Evolutionary conservation across 2,329 filamentous ascomycete species (phyloP).

Genomic region (Fusarium nurragi): DNA sequence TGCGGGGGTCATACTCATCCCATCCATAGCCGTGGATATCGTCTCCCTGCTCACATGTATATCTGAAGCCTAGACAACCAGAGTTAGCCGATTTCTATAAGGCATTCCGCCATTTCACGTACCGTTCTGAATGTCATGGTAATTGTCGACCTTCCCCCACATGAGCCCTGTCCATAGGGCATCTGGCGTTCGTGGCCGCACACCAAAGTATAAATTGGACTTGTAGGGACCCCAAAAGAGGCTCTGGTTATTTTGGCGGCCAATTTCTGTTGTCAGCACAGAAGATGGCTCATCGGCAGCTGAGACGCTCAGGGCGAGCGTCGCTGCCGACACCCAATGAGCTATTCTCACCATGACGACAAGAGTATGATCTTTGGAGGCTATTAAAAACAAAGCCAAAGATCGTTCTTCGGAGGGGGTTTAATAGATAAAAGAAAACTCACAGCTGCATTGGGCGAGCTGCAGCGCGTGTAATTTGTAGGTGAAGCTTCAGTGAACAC

Average conservation of each 20-base stretch:
- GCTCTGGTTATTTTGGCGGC: constrained; percentile 76
- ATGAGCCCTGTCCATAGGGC: constrained; percentile 84
- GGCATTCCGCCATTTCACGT: constrained; percentile 36
- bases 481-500: constrained; percentile 39
- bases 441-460: constrained; percentile 17
- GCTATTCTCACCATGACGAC: constrained; percentile 47
- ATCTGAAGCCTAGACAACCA: constrained; percentile 73
- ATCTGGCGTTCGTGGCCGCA: constrained; percentile 82
- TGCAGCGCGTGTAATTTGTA: not conserved
- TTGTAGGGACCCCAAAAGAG: constrained; percentile 96
- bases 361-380: not conserved
- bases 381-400: not conserved
- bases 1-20: constrained; percentile 94
- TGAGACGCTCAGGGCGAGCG: constrained; percentile 41
- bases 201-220: constrained; percentile 93
- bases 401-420: not conserved
- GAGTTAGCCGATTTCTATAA: constrained; percentile 8
- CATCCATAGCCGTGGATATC: constrained; percentile 96
- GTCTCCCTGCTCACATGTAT: constrained; percentile 96
- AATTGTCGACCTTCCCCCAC: constrained; percentile 89
- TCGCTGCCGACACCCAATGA: constrained; percentile 46
- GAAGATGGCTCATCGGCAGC: constrained; percentile 47
- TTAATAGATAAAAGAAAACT: not conserved
- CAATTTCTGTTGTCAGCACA: constrained; percentile 60
- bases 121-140: constrained; percentile 79